Percentiles rank a stretch among this genome's conserved stretches.
Evolutionary conservation across 2,329 filamentous ascomycete species (phyloP).

Genomic region (Trichocomaceae sp.): DNA sequence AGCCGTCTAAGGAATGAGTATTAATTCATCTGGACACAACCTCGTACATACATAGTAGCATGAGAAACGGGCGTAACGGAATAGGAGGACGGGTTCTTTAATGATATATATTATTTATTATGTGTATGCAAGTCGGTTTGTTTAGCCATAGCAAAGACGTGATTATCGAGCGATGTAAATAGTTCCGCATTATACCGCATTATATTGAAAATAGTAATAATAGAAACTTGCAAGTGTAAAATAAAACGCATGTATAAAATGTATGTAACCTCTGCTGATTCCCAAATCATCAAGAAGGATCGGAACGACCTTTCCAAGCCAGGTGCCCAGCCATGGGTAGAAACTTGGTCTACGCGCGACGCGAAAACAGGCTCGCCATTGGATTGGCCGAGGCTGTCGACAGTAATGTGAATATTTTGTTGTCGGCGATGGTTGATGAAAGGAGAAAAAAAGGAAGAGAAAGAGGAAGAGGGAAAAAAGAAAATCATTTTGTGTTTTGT

Average conservation of each 20-base stretch:
- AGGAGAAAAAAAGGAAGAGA: slow-evolving; percentile 33
- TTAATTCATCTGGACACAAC: neutral
- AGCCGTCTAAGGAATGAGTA: slow-evolving; percentile 34
- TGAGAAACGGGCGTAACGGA: slow-evolving; percentile 7
- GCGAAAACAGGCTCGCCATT: slow-evolving; percentile 58
- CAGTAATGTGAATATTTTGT: slow-evolving; percentile 50
- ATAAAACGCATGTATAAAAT: no score
- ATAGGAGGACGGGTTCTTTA: neutral
- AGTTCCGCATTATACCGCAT: neutral
- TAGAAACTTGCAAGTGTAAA: no score
- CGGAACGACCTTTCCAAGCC: slow-evolving; percentile 59
- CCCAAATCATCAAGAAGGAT: slow-evolving; percentile 57
- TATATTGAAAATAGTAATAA: no score
- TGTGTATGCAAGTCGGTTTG: neutral
- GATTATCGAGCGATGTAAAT: neutral
- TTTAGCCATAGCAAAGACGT: neutral
- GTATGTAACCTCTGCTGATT: slow-evolving; percentile 65
- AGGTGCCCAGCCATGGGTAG: slow-evolving; percentile 67
- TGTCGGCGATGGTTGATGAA: slow-evolving; percentile 47
- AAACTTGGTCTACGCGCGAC: slow-evolving; percentile 58
- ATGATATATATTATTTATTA: neutral
- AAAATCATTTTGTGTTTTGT: slow-evolving; percentile 22
- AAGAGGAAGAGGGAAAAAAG: slow-evolving; percentile 21
- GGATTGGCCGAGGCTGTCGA: slow-evolving; percentile 47
- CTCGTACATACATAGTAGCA: slow-evolving; percentile 6